These are phyloP conservation scores for Oryza punctata DNA, from an alignment of 176 grass and related monocot genomes.

Conservation along the genomic window DNA sequence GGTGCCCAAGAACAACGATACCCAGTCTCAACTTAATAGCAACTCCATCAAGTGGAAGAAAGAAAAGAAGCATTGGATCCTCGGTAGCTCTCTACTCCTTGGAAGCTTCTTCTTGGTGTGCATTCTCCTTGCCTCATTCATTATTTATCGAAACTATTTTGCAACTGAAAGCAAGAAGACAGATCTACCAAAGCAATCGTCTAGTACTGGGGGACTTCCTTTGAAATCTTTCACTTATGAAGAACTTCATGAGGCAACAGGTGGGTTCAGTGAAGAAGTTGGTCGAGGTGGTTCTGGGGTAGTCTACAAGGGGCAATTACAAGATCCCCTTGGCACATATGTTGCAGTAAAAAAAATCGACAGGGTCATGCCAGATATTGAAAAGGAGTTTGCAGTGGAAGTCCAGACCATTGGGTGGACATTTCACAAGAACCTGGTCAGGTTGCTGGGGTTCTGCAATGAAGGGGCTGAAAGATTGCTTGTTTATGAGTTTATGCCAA, in stretches of 20 bases:
- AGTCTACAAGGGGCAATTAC: slow-evolving; percentile 42
- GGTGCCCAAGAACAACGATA: slow-evolving; percentile 16
- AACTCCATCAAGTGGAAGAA: background rate
- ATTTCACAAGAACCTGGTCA: slow-evolving; percentile 50
- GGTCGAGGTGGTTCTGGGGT: slow-evolving; percentile 45
- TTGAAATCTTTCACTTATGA: slow-evolving; percentile 42
- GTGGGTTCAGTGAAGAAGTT: slow-evolving; percentile 47
- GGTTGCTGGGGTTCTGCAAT: slow-evolving; percentile 38
- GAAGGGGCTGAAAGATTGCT: slow-evolving; percentile 38
- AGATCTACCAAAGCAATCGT: background rate
- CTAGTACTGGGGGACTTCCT: slow-evolving; percentile 3
- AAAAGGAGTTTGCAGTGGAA: slow-evolving; percentile 46
- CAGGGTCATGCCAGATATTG: slow-evolving; percentile 10
- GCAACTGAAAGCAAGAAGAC: background rate
- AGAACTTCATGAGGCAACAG: slow-evolving; percentile 45
- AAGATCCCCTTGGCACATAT: background rate
- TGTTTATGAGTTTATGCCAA: slow-evolving; percentile 54
- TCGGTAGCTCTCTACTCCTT: slow-evolving; percentile 27
- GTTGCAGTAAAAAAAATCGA: slow-evolving; percentile 52
- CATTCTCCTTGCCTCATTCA: background rate
- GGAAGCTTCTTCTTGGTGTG: slow-evolving; percentile 13
- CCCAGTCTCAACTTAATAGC: background rate
- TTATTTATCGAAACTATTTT: slow-evolving; percentile 2
- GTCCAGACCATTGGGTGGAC: slow-evolving; percentile 22
- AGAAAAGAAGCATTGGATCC: slow-evolving; percentile 10